phyloP scores from a whole-genome alignment of 768 basidiomycete genomes.

The Collybia nuda region DNA sequence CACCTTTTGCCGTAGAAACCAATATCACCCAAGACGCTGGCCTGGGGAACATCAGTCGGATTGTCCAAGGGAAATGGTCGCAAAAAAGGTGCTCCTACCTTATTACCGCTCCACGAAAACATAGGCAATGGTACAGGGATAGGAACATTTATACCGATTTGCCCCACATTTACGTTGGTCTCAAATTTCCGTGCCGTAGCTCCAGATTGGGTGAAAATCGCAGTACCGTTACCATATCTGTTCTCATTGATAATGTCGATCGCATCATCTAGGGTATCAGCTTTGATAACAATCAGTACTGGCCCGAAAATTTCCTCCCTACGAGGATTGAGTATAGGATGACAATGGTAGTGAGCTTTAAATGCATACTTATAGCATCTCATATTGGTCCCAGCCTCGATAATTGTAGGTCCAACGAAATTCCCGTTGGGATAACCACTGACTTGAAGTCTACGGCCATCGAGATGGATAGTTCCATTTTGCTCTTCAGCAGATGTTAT shows the following conservation, averaged over 20 bases:
- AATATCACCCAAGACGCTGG: slow-evolving; percentile 80
- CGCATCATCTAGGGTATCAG: slow-evolving; percentile 87
- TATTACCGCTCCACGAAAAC: slow-evolving; percentile 98
- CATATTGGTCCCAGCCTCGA: slow-evolving; percentile 84
- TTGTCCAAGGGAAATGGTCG: background rate
- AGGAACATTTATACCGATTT: slow-evolving; percentile 91
- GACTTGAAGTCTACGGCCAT: slow-evolving; percentile 74
- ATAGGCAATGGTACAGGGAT: slow-evolving; percentile 91
- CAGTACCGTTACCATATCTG: slow-evolving; percentile 90
- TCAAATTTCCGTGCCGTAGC: slow-evolving; percentile 96
- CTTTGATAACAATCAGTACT: slow-evolving; percentile 74
- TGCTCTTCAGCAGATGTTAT: slow-evolving; percentile 75
- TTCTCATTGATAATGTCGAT: slow-evolving; percentile 88
- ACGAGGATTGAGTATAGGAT: slow-evolving; percentile 4
- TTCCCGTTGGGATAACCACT: slow-evolving; percentile 84
- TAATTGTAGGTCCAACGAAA: slow-evolving; percentile 91
- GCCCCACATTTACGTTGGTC: slow-evolving; percentile 82
- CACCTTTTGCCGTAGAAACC: slow-evolving; percentile 90
- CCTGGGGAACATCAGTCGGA: slow-evolving; percentile 29
- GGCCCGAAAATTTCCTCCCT: slow-evolving; percentile 98
- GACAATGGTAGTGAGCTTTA: background rate
- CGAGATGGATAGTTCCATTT: slow-evolving; percentile 85
- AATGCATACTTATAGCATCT: slow-evolving; percentile 75
- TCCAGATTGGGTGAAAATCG: slow-evolving; percentile 95
- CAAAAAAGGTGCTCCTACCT: slow-evolving; percentile 35